Evolutionary conservation across 108 stramenopile species (phyloP), one percentile per base, ranked within the genome.

Genomic region (Stephanodiscus triporus): DNA sequence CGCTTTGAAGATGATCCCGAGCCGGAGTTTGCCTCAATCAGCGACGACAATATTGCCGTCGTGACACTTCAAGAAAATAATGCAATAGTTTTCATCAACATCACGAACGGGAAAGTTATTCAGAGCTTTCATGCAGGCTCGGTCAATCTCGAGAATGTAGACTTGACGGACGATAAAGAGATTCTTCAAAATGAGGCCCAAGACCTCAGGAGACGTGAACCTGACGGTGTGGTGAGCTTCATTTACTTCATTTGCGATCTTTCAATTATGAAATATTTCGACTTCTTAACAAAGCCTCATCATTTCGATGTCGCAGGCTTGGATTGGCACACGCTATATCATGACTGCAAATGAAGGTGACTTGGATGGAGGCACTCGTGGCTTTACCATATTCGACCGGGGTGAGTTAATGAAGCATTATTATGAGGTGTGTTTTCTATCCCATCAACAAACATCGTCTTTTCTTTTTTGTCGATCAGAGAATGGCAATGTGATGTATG

Each of bases 41-140:
- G 87, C 64, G 53, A 71, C 0, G 76, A 86, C 49, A 90, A 92
- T 58, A 65, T 78, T 11, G 70, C 66, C 22, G 85, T 82, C 20
- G 80, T 89, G 22, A 85, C 88, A 38, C 77, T 92, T 11, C 91
- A 90, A 75, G 89, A 90, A 61, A 92, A 92, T 78, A 92, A 92
- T 64, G 87, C 75, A 7, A 73, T 88, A 17, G 77, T 87, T 13
- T 30, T 89, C 40, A 64, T 92, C 36, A 86, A 92, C 54, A 38
- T 86, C 4, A 71, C 47, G 4, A 76, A 55, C 11, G 70, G 26
- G 13, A 50, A 43, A 40, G 78, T 92, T 50, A 64, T 77, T 24
- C 43, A 26, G 38, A 77, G 78, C 24, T 86, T 87, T 64, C 70
- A 78, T 26, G 86, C 87, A 11, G 91, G 91, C 64, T 19, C 51